Conservation (phyloP, 2,329 filamentous ascomycete species). For the Pseudogymnoascus sp. region DNA sequence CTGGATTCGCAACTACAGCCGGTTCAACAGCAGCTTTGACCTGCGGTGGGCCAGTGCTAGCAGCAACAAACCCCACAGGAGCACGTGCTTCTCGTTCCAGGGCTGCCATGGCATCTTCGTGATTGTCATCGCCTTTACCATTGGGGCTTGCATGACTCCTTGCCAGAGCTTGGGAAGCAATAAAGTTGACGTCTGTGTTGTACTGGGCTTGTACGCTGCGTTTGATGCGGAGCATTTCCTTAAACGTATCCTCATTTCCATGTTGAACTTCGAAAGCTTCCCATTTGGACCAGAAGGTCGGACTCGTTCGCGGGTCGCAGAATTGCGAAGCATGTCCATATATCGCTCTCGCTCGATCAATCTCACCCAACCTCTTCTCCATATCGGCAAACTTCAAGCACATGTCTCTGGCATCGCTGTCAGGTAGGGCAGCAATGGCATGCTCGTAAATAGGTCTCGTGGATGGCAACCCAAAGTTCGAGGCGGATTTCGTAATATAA, state of each 20-base stretch:
- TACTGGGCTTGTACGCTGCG: constrained; percentile 95
- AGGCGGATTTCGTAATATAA: constrained; percentile 97
- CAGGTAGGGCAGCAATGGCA: constrained; percentile 86
- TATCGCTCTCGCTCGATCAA: constrained; percentile 90
- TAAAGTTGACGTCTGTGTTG: constrained; percentile 98
- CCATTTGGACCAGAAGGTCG: constrained; percentile 93
- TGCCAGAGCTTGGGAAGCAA: constrained; percentile 89
- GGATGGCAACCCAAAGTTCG: constrained; percentile 93
- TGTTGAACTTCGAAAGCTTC: constrained; percentile 96
- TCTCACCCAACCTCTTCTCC: constrained; percentile 85
- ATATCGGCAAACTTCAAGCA: constrained; percentile 98
- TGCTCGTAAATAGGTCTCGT: constrained; percentile 94
- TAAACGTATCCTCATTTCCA: constrained; percentile 98
- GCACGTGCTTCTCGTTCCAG: constrained; percentile 84
- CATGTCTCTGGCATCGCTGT: constrained; percentile 92
- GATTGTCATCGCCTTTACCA: constrained; percentile 34
- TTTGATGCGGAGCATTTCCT: constrained; percentile 98
- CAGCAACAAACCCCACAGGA: constrained; percentile 83
- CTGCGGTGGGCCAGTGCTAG: constrained; percentile 60
- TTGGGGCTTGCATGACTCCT: constrained; percentile 59
- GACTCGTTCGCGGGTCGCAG: constrained; percentile 86
- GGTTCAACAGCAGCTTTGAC: constrained; percentile 41
- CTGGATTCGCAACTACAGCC: constrained; percentile 58
- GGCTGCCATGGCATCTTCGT: constrained; percentile 76
- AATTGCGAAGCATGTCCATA: constrained; percentile 97